Evolutionary conservation across 2,329 filamentous ascomycete genomes (phyloP), one percentile per base, ranked within the genome.

Genomic region (Stachybotrys elegans): DNA sequence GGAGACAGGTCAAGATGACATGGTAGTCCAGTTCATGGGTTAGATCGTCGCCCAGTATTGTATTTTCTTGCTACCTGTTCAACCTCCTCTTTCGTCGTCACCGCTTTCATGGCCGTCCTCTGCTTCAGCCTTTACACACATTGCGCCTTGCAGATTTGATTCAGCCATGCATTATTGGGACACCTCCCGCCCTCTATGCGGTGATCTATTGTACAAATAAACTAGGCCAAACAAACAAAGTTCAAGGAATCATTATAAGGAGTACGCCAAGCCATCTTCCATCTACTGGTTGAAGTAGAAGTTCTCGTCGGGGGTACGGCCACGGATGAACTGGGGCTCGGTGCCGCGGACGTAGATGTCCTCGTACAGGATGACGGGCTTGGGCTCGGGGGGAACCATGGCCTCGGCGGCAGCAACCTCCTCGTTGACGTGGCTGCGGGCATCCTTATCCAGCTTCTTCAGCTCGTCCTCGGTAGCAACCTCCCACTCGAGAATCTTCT

Each of bases 401-500:
- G 82, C 78, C 82, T 98, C 93, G 43, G 93, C 93, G 60, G 81
- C 78, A 50, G 86, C 87, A 46, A 96, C 92, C 78, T 98, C 92
- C 54, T 81, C 84, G 67, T 93, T 91, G 63, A 98, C 89, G 61
- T 83, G 76, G 65, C 71, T 76, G 63, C 91, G 85, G 16, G 93
- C 91, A 61, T 94, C 83, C 82, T 96, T 97, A 78, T 98, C 93
- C 57, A 98, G 83, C 54, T 69, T 68, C 86, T 98, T 98, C 68
- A 98, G 84, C 73, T 97, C 92, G 32, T 96, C 91, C 78, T 98
- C 93, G 49, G 78, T 83, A 57, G 84, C 84, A 55, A 98, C 86
- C 48, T 81, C 81, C 93, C 93, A 98, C 72, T 98, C 93, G 47
- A 98, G 75, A 55, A 98, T 85, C 79, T 95, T 95, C 77, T 93